A percentile compares a stretch with the other conserved stretches of the same genome.
These are phyloP conservation scores for Suillus decipiens DNA, from an alignment of 768 basidiomycete genomes.

Conservation along the genomic window DNA sequence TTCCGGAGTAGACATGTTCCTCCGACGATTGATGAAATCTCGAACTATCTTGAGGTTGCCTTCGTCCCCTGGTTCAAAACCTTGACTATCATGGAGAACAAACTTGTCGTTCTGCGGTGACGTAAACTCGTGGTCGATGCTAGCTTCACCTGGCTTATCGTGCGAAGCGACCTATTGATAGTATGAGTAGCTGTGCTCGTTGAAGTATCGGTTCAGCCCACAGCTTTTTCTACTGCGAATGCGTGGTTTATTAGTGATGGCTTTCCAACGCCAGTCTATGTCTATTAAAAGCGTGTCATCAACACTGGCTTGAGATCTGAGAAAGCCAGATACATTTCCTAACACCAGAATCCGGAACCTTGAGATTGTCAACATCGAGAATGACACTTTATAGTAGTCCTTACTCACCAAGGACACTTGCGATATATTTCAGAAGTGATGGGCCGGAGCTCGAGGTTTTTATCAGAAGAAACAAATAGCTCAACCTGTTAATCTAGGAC, in stretches of 20 bases:
- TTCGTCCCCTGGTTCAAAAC: conserved; percentile 17
- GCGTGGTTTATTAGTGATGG: conserved; percentile 6
- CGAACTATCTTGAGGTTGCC: conserved; percentile 8
- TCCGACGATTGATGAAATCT: conserved; percentile 15
- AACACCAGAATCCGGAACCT: conserved; percentile 14
- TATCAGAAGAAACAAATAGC: background rate
- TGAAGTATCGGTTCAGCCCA: background rate
- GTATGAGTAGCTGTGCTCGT: background rate
- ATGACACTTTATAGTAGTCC: background rate
- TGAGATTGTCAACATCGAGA: background rate
- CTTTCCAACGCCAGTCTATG: conserved; percentile 13
- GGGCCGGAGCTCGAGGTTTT: background rate
- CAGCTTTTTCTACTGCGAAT: conserved; percentile 8
- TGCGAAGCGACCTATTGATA: background rate
- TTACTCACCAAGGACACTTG: conserved; percentile 10
- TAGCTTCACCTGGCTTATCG: conserved; percentile 12
- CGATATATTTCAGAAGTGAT: conserved; percentile 6
- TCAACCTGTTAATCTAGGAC: background rate
- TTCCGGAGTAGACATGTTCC: background rate
- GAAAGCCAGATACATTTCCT: conserved; percentile 10
- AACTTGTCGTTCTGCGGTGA: conserved; percentile 16
- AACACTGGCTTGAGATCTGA: background rate
- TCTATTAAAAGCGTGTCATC: background rate
- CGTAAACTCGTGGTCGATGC: conserved; percentile 18
- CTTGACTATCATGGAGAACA: conserved; percentile 20